Evolutionary conservation across 2,329 filamentous ascomycete species (phyloP), one percentile per base, ranked within the genome.

Genomic region (Aspergillus transmontanensis): DNA sequence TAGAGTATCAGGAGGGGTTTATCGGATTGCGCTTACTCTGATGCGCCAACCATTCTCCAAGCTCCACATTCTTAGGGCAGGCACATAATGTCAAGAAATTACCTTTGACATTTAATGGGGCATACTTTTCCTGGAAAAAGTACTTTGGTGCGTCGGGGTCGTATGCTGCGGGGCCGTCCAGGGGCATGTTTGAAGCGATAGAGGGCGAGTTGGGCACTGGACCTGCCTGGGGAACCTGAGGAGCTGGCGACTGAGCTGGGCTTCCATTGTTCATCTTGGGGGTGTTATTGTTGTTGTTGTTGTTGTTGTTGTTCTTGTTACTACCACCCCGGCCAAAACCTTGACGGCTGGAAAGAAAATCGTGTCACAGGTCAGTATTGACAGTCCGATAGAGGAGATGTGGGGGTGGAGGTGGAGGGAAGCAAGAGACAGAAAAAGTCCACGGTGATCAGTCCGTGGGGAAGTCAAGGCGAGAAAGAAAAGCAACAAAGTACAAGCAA

Each of bases 81-180:
- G 93, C 93, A 72, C 94, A 96, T 64, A 98, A 81, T 12, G 94
- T 97, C 90, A 97, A 93, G 76, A 98, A 97, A 82, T 97, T 98
- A 64, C 94, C 94, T 82, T 94, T 96, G 73, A 97, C 94, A 68
- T 97, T 96, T 73, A 96, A 89, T 75, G 90, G 91, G 60, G 91
- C 89, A 64, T 83, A 83, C 71, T 82, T 83, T 73, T 83, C 81
- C 68, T 81, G 79, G 67, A 83, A 82, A 68, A 83, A 84, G 69
- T 82, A 83, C 68, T 83, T 83, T 39, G 79, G 76, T n/a, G 77
- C 72, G 68, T 78, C 75, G 61, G 81, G 77, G 39, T 79, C 77
- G 66, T 79, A 79, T 45, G 66, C 69, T 60, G 71, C 68, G 65
- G 75, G 68, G 66, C 72, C 78, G 58, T 81, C 79, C 41, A 76